Conservation (phyloP, 2,329 filamentous ascomycete species). For the Emmonsia crescens region DNA sequence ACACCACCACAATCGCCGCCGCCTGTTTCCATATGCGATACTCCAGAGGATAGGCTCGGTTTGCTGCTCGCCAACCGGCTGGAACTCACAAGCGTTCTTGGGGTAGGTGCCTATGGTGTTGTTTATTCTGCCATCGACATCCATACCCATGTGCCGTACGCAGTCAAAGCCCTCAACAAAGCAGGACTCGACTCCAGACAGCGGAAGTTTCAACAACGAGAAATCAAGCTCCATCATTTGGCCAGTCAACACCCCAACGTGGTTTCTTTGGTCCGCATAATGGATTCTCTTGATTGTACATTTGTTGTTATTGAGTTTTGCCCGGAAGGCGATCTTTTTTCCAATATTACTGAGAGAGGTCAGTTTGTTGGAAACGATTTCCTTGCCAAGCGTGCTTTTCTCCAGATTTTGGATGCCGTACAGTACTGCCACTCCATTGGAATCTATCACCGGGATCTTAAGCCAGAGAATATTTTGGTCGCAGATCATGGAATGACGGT, state of each 20-base stretch:
- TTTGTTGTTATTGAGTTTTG: constrained; percentile 96
- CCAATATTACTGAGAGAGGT: constrained; percentile 91
- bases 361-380: constrained; percentile 89
- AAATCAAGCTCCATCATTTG: constrained; percentile 83
- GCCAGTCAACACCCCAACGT: constrained; percentile 87
- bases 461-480: constrained; percentile 96
- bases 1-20: constrained; percentile 36
- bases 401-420: constrained; percentile 93
- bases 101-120: constrained; percentile 90
- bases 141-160: constrained; percentile 70
- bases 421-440: constrained; percentile 86
- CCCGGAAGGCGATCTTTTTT: constrained; percentile 91
- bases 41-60: constrained; percentile 78
- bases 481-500: constrained; percentile 79
- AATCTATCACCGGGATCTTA: constrained; percentile 95
- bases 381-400: constrained; percentile 75
- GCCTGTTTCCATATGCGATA: constrained; percentile 40
- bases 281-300: constrained; percentile 84
- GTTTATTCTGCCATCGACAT: constrained; percentile 85
- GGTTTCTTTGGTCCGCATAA: constrained; percentile 84
- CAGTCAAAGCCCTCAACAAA: constrained; percentile 95
- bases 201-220: constrained; percentile 78
- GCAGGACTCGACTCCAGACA: constrained; percentile 81
- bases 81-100: constrained; percentile 73
- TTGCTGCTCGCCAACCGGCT: constrained; percentile 71